Percentiles rank a stretch among this genome's conserved stretches.
Conservation (phyloP, 768 basidiomycete genomes). For the Lentinus brumalis region DNA sequence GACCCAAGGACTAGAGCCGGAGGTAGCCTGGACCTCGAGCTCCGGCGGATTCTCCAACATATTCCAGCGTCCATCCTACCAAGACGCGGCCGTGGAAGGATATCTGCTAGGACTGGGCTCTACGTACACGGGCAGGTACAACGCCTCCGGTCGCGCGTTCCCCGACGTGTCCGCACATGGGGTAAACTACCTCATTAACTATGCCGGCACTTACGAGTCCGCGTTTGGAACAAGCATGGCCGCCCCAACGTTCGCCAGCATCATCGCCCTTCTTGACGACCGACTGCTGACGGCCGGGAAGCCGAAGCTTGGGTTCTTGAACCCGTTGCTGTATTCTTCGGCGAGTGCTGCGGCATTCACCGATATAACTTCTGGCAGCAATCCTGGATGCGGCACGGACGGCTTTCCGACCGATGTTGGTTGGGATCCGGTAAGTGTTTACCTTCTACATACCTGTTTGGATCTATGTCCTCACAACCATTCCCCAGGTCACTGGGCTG, state of each 20-base stretch:
- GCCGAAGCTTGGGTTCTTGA: slow-evolving; percentile 35
- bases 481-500: too few species aligned
- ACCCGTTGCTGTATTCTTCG: slow-evolving; percentile 35
- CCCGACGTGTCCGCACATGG: slow-evolving; percentile 49
- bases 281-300: slow-evolving; percentile 29
- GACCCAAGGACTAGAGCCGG: slow-evolving; percentile 29
- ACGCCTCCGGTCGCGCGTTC: slow-evolving; percentile 42
- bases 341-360: slow-evolving; percentile 29
- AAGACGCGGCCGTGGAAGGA: slow-evolving; percentile 35
- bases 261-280: slow-evolving; percentile 37
- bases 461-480: too few species aligned
- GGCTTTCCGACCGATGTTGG: slow-evolving; percentile 32
- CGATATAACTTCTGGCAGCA: slow-evolving; percentile 36
- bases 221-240: slow-evolving; percentile 36
- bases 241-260: slow-evolving; percentile 35
- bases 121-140: slow-evolving; percentile 32
- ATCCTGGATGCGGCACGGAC: slow-evolving; percentile 28
- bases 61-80: slow-evolving; percentile 38
- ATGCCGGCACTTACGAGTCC: slow-evolving; percentile 11
- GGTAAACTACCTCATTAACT: slow-evolving; percentile 30
- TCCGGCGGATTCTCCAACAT: slow-evolving; percentile 39
- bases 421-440: slow-evolving; percentile 33
- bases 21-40: slow-evolving; percentile 33
- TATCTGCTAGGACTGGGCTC: slow-evolving; percentile 38
- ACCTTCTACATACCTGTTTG: too few species aligned